Conservation (phyloP, 257 asterid species). For the Nicotiana undulata region DNA sequence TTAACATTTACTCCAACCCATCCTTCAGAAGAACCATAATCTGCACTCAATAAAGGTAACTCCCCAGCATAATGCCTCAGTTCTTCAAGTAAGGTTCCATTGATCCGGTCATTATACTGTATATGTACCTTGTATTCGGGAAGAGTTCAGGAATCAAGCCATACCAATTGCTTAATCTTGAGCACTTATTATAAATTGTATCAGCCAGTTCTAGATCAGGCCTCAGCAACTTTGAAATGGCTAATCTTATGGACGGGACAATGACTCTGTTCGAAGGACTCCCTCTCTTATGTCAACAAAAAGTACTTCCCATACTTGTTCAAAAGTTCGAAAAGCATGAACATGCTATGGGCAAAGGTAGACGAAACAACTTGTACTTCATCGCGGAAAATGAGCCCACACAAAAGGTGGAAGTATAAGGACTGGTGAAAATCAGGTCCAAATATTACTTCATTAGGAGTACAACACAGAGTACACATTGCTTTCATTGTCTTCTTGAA, state of each 20-base stretch:
- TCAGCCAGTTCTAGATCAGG: conserved; percentile 30
- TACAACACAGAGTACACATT: conserved; percentile 40
- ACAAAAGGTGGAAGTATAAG: conserved; percentile 22
- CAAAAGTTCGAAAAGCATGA: neutral
- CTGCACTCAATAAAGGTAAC: conserved; percentile 28
- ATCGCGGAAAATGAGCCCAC: conserved; percentile 35
- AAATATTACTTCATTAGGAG: conserved; percentile 42
- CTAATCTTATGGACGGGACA: conserved; percentile 10
- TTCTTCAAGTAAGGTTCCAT: conserved; percentile 8
- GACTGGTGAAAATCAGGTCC: conserved; percentile 15
- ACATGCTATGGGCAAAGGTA: conserved; percentile 1
- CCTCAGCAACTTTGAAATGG: conserved; percentile 22
- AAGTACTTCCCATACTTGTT: conserved; percentile 25
- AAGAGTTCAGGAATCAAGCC: conserved; percentile 31
- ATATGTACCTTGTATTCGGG: conserved; percentile 37
- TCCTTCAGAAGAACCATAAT: conserved; percentile 27
- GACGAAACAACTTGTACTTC: conserved; percentile 34
- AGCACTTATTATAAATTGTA: conserved; percentile 20
- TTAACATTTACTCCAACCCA: conserved; percentile 1
- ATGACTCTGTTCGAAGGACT: conserved; percentile 14
- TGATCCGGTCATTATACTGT: conserved; percentile 2
- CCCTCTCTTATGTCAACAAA: conserved; percentile 30
- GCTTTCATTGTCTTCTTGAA: conserved; percentile 52
- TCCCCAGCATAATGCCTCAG: conserved; percentile 4
- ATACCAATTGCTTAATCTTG: conserved; percentile 20